Conservation (phyloP, 768 basidiomycete species). For the Boletus rufocinnamomeus region DNA sequence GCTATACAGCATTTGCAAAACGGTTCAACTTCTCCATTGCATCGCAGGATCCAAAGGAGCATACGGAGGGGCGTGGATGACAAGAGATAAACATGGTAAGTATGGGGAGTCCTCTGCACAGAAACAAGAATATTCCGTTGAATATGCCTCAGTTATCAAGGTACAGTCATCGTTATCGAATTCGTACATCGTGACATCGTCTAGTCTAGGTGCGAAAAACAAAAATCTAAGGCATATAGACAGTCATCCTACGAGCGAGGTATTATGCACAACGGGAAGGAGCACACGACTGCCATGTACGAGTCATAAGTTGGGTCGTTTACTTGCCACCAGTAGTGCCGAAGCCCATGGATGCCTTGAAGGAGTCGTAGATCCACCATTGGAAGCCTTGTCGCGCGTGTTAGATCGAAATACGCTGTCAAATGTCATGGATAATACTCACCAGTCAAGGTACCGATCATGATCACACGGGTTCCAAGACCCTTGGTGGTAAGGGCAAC, state of each 20-base stretch:
- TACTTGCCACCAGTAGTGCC: slow-evolving; percentile 90
- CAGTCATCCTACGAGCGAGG: slow-evolving; percentile 15
- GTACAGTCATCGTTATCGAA: not conserved
- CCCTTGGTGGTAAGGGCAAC: slow-evolving; percentile 75
- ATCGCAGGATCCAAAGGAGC: slow-evolving; percentile 1
- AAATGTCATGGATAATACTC: slow-evolving; percentile 7
- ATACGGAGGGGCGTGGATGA: not conserved
- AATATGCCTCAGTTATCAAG: not conserved
- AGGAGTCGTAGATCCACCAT: slow-evolving; percentile 93
- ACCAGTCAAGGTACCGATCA: slow-evolving; percentile 69
- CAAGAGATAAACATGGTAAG: not conserved
- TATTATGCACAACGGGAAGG: slow-evolving; percentile 8
- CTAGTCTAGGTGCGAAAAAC: slow-evolving; percentile 15
- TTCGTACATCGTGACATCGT: slow-evolving; percentile 7
- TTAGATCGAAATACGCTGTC: not conserved
- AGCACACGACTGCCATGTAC: not conserved
- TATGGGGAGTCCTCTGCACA: not conserved
- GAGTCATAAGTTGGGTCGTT: slow-evolving; percentile 11
- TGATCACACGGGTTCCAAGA: slow-evolving; percentile 82
- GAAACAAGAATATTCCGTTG: not conserved
- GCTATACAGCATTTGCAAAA: not conserved
- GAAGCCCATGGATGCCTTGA: slow-evolving; percentile 82
- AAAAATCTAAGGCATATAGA: slow-evolving; percentile 16
- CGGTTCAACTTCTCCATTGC: not conserved
- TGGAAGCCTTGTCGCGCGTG: slow-evolving; percentile 62